Evolutionary conservation across 2,329 filamentous ascomycete species (phyloP).

Genomic region (Aspergillus neoniger): DNA sequence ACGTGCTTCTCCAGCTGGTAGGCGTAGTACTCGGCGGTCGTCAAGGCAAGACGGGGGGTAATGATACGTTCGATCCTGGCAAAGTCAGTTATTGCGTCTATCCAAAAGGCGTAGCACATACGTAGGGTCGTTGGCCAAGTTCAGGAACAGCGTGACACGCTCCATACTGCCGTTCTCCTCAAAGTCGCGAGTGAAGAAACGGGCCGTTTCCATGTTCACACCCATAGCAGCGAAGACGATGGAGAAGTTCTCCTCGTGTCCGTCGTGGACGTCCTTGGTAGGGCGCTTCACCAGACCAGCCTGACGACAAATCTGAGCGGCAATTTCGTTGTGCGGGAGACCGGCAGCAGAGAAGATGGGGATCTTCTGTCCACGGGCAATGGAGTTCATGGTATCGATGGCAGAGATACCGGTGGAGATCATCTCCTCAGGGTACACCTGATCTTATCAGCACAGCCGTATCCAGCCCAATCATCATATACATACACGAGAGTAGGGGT

Average conservation of each 20-base stretch:
- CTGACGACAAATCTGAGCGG: slow-evolving; percentile 97
- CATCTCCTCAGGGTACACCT: slow-evolving; percentile 99
- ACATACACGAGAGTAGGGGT: slow-evolving; percentile 88
- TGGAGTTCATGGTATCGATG: slow-evolving; percentile 97
- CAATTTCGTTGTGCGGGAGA: slow-evolving; percentile 99
- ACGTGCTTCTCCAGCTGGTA: slow-evolving; percentile 99
- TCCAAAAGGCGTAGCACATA: slow-evolving; percentile 51
- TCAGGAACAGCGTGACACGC: slow-evolving; percentile 94
- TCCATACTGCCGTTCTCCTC: slow-evolving; percentile 99
- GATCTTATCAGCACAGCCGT: slow-evolving; percentile 12
- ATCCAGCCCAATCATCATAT: not conserved
- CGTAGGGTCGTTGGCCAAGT: slow-evolving; percentile 98
- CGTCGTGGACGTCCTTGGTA: slow-evolving; percentile 94
- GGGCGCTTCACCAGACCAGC: slow-evolving; percentile 88
- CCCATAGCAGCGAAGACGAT: slow-evolving; percentile 99
- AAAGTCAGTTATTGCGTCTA: slow-evolving; percentile 8
- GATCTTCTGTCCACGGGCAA: slow-evolving; percentile 98
- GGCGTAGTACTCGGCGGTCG: slow-evolving; percentile 98
- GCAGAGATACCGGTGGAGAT: slow-evolving; percentile 99
- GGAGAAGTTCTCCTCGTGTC: slow-evolving; percentile 98
- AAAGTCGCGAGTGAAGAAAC: slow-evolving; percentile 98
- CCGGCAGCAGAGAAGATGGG: slow-evolving; percentile 98
- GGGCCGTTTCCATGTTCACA: slow-evolving; percentile 98
- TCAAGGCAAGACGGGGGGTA: slow-evolving; percentile 94
- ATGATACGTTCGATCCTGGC: slow-evolving; percentile 97